Base-by-base conservation (phyloP, 768 basidiomycete species). In the Gloeostereum incarnatum region DNA sequence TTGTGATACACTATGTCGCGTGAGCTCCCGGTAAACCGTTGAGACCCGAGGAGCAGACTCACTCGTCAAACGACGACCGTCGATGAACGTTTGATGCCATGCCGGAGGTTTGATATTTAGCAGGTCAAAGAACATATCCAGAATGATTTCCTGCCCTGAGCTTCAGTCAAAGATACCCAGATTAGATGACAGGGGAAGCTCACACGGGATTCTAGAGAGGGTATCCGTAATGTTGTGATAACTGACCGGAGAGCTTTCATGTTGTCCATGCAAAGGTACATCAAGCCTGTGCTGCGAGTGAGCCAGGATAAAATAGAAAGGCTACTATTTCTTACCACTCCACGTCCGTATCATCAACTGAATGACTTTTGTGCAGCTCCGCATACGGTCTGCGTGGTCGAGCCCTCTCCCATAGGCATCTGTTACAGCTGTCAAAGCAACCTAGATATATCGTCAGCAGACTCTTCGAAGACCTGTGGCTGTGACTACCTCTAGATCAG, bases 41-140 rank as follows among this genome's bases (percentile, higher is more conserved):
- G 18, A 14, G 27, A 21, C 9, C 33, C 13, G 32, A 16, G 34
- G 49, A 26, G 19, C 25, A n/a, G 32, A 49, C 79, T 44, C 52
- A 92, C 92, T 84, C 2, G 91, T 94, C 38, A 96, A 59, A 20
- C 92, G 70, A 34, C 87, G 76, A 8, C 91, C 92, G 40, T 83
- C 83, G 24, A 96, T 82, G 51, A 94, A 97, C 0, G 88, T 84
- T 49, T 89, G 75, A 54, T 89, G 88, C 91, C 93, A 97, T 31
- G 84, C 83, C 1, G 91, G 87, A 0, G 85, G 73, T 55, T 88
- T 88, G 59, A 98, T 93, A 40, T 91, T 88, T 14, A 99, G 63
- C 13, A 93, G 68, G 44, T 89, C 86, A 50, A 97, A 97, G 50
- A 98, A 85, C 75, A 96, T 83, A 48, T 98, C 90, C 37, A 98